These are phyloP conservation scores for Arabis hirsuta DNA, from an alignment of 345 rosid genomes.

Conservation along the genomic window DNA sequence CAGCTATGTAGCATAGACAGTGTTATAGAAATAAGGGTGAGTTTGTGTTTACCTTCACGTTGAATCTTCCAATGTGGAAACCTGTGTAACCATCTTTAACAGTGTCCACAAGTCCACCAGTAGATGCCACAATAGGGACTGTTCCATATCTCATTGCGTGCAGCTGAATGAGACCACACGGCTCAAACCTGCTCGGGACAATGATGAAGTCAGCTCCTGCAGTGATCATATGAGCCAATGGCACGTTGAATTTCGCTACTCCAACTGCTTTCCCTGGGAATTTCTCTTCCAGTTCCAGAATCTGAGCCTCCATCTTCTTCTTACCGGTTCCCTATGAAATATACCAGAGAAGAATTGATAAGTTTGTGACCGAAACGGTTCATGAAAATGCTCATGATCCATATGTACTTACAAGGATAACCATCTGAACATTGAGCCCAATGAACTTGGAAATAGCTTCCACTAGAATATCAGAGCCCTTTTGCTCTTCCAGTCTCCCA, in stretches of 20 bases:
- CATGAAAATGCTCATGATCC: neutral
- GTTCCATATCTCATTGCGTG: conserved; percentile 99
- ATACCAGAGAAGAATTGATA: conserved; percentile 7
- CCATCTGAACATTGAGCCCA: conserved; percentile 68
- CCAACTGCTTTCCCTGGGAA: conserved; percentile 79
- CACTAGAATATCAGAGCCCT: conserved; percentile 90
- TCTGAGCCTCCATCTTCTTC: conserved; percentile 72
- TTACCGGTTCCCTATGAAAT: conserved; percentile 85
- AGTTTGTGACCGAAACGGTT: neutral
- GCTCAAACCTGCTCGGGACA: conserved; percentile 93
- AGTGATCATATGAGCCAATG: conserved; percentile 87
- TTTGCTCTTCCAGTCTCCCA: conserved; percentile 96
- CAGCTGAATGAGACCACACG: conserved; percentile 95
- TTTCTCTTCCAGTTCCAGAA: conserved; percentile 62
- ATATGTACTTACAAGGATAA: conserved; percentile 67
- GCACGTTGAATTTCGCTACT: conserved; percentile 75
- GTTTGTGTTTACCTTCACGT: conserved; percentile 59
- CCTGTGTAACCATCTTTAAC: conserved; percentile 92
- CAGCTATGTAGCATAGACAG: too few species aligned
- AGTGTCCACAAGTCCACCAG: conserved; percentile 96
- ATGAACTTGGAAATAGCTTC: conserved; percentile 70
- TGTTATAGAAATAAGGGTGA: neutral
- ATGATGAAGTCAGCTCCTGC: conserved; percentile 91
- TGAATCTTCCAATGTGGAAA: conserved; percentile 87
- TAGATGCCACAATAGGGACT: conserved; percentile 90